These are phyloP conservation scores for Sphaerulina musiva DNA, from an alignment of 2,329 filamentous ascomycete genomes.

Conservation along the genomic window DNA sequence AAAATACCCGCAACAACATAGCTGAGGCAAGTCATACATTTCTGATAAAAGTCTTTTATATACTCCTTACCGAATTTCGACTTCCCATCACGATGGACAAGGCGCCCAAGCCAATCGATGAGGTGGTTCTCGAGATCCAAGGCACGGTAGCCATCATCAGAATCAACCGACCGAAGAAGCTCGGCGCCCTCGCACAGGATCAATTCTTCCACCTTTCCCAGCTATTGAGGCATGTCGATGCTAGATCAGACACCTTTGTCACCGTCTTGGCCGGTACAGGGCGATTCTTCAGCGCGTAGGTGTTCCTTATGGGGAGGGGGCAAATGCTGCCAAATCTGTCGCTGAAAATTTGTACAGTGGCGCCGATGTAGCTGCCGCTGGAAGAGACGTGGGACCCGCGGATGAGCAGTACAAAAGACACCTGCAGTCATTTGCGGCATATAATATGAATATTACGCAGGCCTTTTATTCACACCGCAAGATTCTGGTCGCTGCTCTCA, in stretches of 20 bases:
- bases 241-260: conserved; percentile 71
- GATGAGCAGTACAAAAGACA: conserved; percentile 47
- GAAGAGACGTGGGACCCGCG: conserved; percentile 33
- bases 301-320: neutral
- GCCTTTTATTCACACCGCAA: conserved; percentile 92
- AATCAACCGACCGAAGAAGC: conserved; percentile 76
- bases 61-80: neutral
- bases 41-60: neutral
- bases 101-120: conserved; percentile 15
- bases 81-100: conserved; percentile 13
- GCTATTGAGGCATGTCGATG: conserved; percentile 69
- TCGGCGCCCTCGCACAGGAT: conserved; percentile 68
- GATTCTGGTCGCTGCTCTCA: conserved; percentile 83
- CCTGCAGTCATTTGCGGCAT: conserved; percentile 64
- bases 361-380: conserved; percentile 62
- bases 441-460: conserved; percentile 84
- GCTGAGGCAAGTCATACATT: neutral
- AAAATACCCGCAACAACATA: neutral
- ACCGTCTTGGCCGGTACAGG: conserved; percentile 81
- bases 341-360: conserved; percentile 50
- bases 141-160: conserved; percentile 76
- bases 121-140: conserved; percentile 49
- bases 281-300: conserved; percentile 78
- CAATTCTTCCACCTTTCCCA: conserved; percentile 63
- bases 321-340: neutral